Evolutionary conservation across 441 rosid genomes (phyloP).

Genomic region (Populus hybrid): DNA sequence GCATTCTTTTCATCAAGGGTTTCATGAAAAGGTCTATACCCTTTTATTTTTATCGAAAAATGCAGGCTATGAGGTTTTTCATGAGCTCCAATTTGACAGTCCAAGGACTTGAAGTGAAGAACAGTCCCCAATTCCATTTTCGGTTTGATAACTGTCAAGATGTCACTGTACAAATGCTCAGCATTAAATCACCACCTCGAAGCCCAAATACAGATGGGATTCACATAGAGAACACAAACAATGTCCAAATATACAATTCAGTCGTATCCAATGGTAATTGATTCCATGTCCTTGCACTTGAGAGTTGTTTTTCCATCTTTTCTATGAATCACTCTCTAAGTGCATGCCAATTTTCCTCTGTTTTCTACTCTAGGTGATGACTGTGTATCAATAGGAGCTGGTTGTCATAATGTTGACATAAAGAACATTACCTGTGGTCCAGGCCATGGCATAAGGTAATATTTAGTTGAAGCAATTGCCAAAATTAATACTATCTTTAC

Average conservation of each 20-base stretch:
- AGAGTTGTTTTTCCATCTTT: background rate
- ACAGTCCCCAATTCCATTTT: conserved; percentile 52
- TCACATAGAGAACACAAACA: conserved; percentile 45
- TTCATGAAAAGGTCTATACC: background rate
- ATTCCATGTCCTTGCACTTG: background rate
- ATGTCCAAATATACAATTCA: conserved; percentile 36
- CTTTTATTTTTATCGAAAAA: background rate
- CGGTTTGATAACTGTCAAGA: conserved; percentile 40
- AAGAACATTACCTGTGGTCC: conserved; percentile 49
- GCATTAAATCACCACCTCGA: conserved; percentile 34
- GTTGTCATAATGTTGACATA: conserved; percentile 37
- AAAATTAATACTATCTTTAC: background rate
- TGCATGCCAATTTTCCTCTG: background rate
- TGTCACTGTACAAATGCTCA: conserved; percentile 27
- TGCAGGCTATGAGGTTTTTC: conserved; percentile 51
- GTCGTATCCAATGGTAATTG: conserved; percentile 38
- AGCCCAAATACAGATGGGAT: conserved; percentile 57
- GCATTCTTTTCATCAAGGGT: background rate
- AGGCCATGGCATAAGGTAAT: conserved; percentile 52
- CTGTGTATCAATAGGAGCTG: conserved; percentile 49
- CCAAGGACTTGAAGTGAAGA: conserved; percentile 33
- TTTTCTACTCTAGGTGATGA: conserved; percentile 36
- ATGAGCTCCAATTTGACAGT: conserved; percentile 38
- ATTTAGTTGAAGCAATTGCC: background rate
- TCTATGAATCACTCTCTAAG: background rate